Conservation (phyloP, 768 basidiomycete genomes). For the Suillus brevipes region DNA sequence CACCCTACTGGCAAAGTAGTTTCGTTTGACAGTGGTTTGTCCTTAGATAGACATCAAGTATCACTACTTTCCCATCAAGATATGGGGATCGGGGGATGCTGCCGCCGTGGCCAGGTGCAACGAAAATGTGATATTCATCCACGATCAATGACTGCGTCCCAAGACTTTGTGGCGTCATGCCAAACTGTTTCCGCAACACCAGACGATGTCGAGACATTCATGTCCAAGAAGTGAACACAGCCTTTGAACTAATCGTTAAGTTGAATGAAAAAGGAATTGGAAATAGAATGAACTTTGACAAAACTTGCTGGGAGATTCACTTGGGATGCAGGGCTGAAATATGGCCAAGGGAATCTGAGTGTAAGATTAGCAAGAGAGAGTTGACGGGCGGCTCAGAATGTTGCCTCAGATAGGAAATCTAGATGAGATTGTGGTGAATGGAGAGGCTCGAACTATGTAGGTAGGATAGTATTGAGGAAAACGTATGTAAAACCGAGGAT, state of each 20-base stretch:
- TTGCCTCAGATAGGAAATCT: conserved; percentile 36
- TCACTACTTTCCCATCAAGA: conserved; percentile 42
- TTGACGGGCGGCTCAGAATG: neutral
- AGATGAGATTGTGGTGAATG: too few relatives aligned
- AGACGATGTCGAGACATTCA: conserved; percentile 61
- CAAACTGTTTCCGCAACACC: conserved; percentile 36
- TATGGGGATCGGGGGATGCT: conserved; percentile 47
- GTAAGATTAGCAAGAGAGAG: neutral
- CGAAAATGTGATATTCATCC: conserved; percentile 41
- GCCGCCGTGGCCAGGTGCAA: conserved; percentile 55
- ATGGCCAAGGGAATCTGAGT: conserved; percentile 53
- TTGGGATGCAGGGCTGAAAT: conserved; percentile 51
- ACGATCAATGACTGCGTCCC: conserved; percentile 43
- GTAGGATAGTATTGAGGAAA: too few relatives aligned
- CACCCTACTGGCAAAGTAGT: conserved; percentile 50
- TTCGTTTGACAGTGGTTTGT: neutral
- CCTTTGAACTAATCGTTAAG: conserved; percentile 64
- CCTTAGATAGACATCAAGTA: neutral
- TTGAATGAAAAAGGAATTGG: conserved; percentile 26
- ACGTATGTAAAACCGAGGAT: too few relatives aligned
- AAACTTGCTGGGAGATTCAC: conserved; percentile 21
- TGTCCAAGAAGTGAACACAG: conserved; percentile 56
- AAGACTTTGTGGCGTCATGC: conserved; percentile 37
- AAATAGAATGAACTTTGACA: neutral
- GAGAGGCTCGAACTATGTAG: too few relatives aligned